Evolutionary conservation across 2,329 filamentous ascomycete genomes (phyloP), one percentile per base, ranked within the genome.

Genomic region (Ceratocystis destructans): DNA sequence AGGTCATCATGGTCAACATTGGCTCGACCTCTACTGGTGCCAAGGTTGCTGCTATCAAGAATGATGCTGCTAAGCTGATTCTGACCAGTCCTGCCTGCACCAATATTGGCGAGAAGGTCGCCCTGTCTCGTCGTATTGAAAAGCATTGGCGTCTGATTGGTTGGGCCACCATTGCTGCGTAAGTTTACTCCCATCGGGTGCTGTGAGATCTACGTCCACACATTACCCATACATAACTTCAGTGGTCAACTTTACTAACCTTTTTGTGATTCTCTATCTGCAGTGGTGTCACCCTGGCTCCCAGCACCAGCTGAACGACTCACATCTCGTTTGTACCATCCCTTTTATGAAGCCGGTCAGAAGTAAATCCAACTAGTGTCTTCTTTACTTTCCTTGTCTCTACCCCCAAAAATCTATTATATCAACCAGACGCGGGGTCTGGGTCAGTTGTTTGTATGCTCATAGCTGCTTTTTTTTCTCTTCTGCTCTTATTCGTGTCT

Each of bases 1-100:
- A 99, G 78, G 91, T 97, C 73, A 87, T 99, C 78, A 97, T 99
- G 94, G 94, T 99, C 71, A 99, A 99, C 82, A 99, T 99, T 75
- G 94, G 94, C 69, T 96, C 90, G 46, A 97, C 93, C 8, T 95
- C 94, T 61, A 96, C 93, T 15, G 94, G 94, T 77, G 94, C 94
- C 71, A 99, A 97, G 85, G 90, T 99, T 65, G 85, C 94, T 68
- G 93, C 90, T 73, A 95, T 97, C 75, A 96, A 94, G 84, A 92
- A 93, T 74, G 94, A 99, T 83, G 93, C 92, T 67, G 94, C 94
- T 67, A 96, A 96, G 81, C 83, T 99, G 71, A 87, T 90, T 68
- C 81, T 99, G 72, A 97, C 92, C 69, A 93, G 86, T 75, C 92
- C 92, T 57, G 94, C 94, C 67, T 99, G 94, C 81, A 99, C 94